Base-by-base conservation (phyloP, 768 basidiomycete species). In the Coprinopsis sp. region DNA sequence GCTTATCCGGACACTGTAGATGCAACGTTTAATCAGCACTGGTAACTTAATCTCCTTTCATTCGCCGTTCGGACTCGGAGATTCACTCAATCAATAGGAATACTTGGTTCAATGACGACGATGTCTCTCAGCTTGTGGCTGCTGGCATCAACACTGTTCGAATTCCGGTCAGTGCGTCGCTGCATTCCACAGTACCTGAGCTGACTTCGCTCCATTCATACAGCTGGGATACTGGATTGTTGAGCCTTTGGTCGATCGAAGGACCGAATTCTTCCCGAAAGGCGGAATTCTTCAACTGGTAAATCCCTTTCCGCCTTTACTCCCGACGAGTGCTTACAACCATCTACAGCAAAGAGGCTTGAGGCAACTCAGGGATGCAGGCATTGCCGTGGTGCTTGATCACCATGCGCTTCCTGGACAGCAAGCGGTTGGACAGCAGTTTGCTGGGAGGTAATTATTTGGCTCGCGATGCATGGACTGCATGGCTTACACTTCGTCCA, bases 171-270 rank as follows among this genome's bases (percentile, higher is more conserved):
- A 49, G 81, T 56, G 2, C 11, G 29, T 7, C 24, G 28, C 42
- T 38, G 22, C 16, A 4, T 34, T 36, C n/a, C 11, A 4, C 45
- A 5, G 6, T 47, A 14, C 21, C 28, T 21, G 23, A 10, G 22
- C 8, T 40, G 46, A 4, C 28, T 42, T 43, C 21, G 46, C 24
- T n/a, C 29, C 23, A 8, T 48, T 38, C 16, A 19, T 27, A 3
- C 31, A 88, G 86, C 76, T 90, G 31, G 87, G 88, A 0, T 91
- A 84, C 59, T 91, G 88, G 88, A 81, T 90, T 37, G 67, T 91
- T 6, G 88, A 91, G 58, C 71, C 69, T 3, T 66, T 91, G 6
- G 87, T 90, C 0, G 58, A 89, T 58, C 72, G 81, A 3, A 54
- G 55, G 1, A 68, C 64, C 2, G 88, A 90, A 58, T 74, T 70